phyloP scores from a whole-genome alignment of 164 flowering plant genomes.

The Magnolia sinica region DNA sequence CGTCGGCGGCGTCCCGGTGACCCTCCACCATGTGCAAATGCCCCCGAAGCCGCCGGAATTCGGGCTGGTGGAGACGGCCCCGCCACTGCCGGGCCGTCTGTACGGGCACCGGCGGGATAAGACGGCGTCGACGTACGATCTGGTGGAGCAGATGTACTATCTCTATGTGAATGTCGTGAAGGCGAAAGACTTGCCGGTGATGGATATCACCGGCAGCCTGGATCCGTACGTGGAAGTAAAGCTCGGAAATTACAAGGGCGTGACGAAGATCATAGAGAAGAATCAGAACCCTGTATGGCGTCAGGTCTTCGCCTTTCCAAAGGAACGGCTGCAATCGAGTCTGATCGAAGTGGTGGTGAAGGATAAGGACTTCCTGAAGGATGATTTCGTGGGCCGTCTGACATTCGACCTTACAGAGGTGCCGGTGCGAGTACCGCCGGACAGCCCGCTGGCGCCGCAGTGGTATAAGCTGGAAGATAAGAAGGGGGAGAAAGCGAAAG shows the following conservation, averaged over 20 bases:
- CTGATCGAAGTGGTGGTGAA: constrained; percentile 59
- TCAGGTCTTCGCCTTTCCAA: constrained; percentile 69
- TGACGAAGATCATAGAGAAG: constrained; percentile 67
- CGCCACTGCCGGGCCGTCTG: constrained; percentile 65
- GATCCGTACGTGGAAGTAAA: constrained; percentile 90
- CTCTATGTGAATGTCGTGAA: constrained; percentile 73
- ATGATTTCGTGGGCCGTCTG: constrained; percentile 69
- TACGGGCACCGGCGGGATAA: constrained; percentile 51
- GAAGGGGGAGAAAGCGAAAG: constrained; percentile 47
- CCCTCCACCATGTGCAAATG: constrained; percentile 38
- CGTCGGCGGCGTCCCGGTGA: background rate
- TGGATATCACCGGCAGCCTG: constrained; percentile 67
- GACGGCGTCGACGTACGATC: constrained; percentile 59
- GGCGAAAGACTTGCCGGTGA: constrained; percentile 69
- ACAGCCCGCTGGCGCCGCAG: constrained; percentile 84
- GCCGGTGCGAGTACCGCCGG: constrained; percentile 82
- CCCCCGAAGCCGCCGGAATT: constrained; percentile 46
- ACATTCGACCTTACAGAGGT: constrained; percentile 56
- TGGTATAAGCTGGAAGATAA: constrained; percentile 74
- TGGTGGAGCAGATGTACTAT: constrained; percentile 77
- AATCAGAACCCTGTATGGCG: constrained; percentile 70
- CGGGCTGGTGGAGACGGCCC: constrained; percentile 66
- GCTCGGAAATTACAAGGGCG: constrained; percentile 81
- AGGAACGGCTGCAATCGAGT: constrained; percentile 54
- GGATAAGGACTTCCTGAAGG: constrained; percentile 68